A percentile compares a stretch with the other conserved stretches of the same genome.
These are phyloP conservation scores for Pseudocercospora vitis DNA, from an alignment of 2,329 filamentous ascomycete species.

Conservation along the genomic window DNA sequence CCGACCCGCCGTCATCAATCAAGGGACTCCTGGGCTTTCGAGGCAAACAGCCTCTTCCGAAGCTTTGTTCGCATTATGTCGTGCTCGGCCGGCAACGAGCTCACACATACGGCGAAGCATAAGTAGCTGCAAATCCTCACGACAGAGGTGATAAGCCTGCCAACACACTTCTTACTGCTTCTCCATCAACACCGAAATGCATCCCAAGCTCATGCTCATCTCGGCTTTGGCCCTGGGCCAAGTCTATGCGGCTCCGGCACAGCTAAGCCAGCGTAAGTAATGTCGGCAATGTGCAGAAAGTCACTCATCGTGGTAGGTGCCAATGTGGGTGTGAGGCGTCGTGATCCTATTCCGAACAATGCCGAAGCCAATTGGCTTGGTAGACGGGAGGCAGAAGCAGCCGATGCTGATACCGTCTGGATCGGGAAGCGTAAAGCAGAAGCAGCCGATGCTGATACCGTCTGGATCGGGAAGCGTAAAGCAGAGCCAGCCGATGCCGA, in stretches of 20 bases:
- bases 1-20: not conserved
- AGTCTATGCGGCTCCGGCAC: constrained; percentile 1
- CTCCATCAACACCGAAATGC: not conserved
- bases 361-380: not conserved
- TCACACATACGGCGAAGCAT: not conserved
- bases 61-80: not conserved
- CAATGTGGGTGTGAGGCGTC: not conserved
- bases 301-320: not conserved
- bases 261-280: not conserved
- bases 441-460: too few species aligned
- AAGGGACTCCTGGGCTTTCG: not conserved
- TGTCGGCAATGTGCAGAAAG: too few species aligned
- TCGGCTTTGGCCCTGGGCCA: not conserved
- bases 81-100: not conserved
- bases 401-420: too few species aligned
- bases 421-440: too few species aligned
- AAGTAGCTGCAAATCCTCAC: not conserved
- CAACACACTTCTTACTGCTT: not conserved
- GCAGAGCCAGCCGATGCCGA: too few species aligned
- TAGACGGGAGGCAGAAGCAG: too few species aligned
- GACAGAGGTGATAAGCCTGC: not conserved
- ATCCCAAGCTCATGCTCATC: not conserved
- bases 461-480: too few species aligned
- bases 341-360: not conserved
- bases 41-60: not conserved